These are phyloP conservation scores for Prosopis cineraria DNA, from an alignment of 306 rosid species.

Conservation along the genomic window DNA sequence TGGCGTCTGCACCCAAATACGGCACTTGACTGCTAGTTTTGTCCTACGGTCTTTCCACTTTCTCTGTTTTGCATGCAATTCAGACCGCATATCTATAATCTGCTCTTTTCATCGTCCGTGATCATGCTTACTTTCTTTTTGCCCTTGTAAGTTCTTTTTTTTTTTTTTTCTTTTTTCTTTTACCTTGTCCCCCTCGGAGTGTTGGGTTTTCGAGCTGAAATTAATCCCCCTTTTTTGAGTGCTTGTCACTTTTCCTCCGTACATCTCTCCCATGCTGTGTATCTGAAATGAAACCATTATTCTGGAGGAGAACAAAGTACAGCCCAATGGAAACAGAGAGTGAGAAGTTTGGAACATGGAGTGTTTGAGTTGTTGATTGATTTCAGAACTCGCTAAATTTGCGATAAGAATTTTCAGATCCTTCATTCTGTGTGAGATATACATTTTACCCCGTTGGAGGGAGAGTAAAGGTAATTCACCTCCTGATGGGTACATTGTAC, in stretches of 20 bases:
- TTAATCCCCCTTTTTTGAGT: constrained; percentile 30
- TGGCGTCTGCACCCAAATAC: constrained; percentile 65
- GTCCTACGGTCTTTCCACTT: neutral
- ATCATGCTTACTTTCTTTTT: constrained; percentile 11
- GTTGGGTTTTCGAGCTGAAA: constrained; percentile 18
- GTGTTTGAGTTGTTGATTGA: neutral
- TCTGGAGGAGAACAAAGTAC: neutral
- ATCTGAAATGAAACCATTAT: constrained; percentile 9
- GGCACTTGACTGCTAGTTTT: constrained; percentile 36
- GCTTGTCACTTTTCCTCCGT: constrained; percentile 35
- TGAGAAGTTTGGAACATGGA: neutral
- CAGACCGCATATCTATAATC: neutral
- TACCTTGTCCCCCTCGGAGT: neutral
- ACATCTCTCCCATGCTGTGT: neutral
- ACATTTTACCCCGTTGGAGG: neutral
- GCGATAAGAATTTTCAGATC: neutral
- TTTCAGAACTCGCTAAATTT: neutral
- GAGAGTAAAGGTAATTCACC: neutral
- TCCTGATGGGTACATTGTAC: neutral
- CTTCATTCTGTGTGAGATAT: neutral
- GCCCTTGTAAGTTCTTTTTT: neutral
- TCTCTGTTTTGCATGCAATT: neutral
- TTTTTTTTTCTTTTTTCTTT: too few relatives aligned
- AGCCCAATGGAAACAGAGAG: neutral
- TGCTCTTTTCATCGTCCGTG: constrained; percentile 24